phyloP scores from a whole-genome alignment of 2,329 filamentous ascomycete species.

The Apiospora kogelbergensis region DNA sequence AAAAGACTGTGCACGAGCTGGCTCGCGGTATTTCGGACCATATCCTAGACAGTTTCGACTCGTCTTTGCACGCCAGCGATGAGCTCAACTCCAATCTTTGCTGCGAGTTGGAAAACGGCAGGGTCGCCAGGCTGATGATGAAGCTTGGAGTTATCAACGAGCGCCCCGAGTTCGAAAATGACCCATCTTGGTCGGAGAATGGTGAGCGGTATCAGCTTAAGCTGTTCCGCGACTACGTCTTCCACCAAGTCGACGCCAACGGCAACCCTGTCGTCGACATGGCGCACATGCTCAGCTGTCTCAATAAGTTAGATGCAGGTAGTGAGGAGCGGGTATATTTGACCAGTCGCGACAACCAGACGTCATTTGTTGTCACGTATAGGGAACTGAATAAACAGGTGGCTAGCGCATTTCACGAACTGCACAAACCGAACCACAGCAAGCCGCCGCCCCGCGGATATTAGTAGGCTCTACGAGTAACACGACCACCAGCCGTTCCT shows the following conservation, averaged over 20 bases:
- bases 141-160: slow-evolving; percentile 91
- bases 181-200: slow-evolving; percentile 83
- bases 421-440: slow-evolving; percentile 43
- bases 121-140: slow-evolving; percentile 73
- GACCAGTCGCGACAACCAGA: slow-evolving; percentile 88
- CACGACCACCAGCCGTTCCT: not conserved
- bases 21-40: slow-evolving; percentile 77
- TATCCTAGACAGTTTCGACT: slow-evolving; percentile 73
- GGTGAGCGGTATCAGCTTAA: slow-evolving; percentile 92
- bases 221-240: slow-evolving; percentile 94
- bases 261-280: slow-evolving; percentile 83
- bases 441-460: slow-evolving; percentile 5
- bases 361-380: slow-evolving; percentile 83
- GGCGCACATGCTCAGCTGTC: slow-evolving; percentile 79
- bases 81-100: slow-evolving; percentile 69
- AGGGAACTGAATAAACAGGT: slow-evolving; percentile 77
- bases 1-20: slow-evolving; percentile 78
- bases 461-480: not conserved
- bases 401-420: slow-evolving; percentile 56
- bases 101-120: slow-evolving; percentile 86
- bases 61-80: slow-evolving; percentile 76
- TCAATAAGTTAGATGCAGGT: slow-evolving; percentile 93
- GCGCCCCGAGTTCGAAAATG: slow-evolving; percentile 78
- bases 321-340: slow-evolving; percentile 83
- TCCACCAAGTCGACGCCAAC: slow-evolving; percentile 88